Percentiles rank a stretch among this genome's conserved stretches.
Evolutionary conservation across 2,329 filamentous ascomycete genomes (phyloP).

Genomic region (Colletotrichum musae): DNA sequence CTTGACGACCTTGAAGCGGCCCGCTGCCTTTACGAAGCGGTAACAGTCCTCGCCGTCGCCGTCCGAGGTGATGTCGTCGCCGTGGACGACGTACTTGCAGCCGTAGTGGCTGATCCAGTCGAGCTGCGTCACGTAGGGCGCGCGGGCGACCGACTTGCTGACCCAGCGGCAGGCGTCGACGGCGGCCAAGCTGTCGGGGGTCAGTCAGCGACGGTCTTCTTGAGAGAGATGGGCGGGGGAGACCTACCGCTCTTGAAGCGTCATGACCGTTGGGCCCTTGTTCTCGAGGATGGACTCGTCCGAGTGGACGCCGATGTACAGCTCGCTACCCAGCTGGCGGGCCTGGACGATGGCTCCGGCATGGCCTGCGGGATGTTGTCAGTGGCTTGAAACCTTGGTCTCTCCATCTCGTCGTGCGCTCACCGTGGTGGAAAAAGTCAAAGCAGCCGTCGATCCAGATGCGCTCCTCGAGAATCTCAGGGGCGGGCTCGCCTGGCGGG

Average conservation of each 20-base stretch:
- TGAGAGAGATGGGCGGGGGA: constrained; percentile 11
- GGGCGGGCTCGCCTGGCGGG: constrained; percentile 64
- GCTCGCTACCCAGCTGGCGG: constrained; percentile 88
- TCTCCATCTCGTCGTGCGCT: constrained; percentile 38
- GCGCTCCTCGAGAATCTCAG: constrained; percentile 75
- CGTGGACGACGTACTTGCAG: constrained; percentile 95
- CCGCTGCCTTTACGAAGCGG: constrained; percentile 94
- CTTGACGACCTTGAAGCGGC: constrained; percentile 96
- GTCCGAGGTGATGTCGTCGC: constrained; percentile 97
- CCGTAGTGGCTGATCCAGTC: constrained; percentile 97
- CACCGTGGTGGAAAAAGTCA: constrained; percentile 98
- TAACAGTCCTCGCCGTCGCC: constrained; percentile 96
- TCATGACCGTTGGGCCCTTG: constrained; percentile 99
- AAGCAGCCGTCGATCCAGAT: constrained; percentile 99
- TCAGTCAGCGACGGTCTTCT: background rate
- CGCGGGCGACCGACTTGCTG: constrained; percentile 84
- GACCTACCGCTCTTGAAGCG: constrained; percentile 82
- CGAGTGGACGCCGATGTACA: constrained; percentile 94
- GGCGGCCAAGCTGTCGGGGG: constrained; percentile 77
- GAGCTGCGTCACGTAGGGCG: constrained; percentile 94
- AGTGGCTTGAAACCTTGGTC: background rate
- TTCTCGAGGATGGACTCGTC: constrained; percentile 96
- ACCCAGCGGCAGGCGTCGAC: constrained; percentile 97
- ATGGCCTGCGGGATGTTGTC: constrained; percentile 74
- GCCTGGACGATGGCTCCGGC: constrained; percentile 98